Evolutionary conservation across 2,329 filamentous ascomycete genomes (phyloP).

Genomic region (Pestalotiopsis sp.): DNA sequence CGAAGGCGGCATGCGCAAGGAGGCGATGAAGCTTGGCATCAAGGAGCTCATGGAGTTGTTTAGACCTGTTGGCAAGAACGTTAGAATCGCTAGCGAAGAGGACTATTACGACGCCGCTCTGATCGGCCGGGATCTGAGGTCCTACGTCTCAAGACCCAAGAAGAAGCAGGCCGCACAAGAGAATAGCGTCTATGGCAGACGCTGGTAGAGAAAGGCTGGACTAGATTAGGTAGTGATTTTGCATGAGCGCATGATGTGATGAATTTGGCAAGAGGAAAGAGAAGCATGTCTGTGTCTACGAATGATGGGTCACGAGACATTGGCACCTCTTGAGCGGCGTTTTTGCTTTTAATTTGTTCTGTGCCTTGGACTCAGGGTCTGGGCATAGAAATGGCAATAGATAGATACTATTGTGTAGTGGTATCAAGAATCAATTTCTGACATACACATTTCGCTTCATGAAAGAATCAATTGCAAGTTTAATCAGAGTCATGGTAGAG

Average conservation of each 20-base stretch:
- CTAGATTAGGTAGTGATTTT: neutral
- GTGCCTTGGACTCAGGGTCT: no score
- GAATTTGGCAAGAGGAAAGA: neutral
- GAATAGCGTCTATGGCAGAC: slow-evolving; percentile 42
- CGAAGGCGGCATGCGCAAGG: slow-evolving; percentile 74
- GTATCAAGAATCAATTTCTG: no score
- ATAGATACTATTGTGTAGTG: no score
- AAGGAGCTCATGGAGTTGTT: slow-evolving; percentile 94
- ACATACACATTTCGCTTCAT: no score
- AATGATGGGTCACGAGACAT: no score
- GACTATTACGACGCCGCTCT: neutral
- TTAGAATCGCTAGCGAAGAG: neutral
- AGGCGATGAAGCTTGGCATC: slow-evolving; percentile 81
- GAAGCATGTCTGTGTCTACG: no score
- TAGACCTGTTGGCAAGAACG: slow-evolving; percentile 60
- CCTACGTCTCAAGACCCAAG: neutral
- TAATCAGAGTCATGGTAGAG: no score
- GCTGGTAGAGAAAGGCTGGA: slow-evolving; percentile 35
- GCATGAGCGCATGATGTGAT: neutral
- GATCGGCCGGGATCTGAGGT: slow-evolving; percentile 19
- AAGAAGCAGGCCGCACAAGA: slow-evolving; percentile 32
- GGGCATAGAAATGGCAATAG: no score
- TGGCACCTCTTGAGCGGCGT: no score
- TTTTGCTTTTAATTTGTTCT: no score
- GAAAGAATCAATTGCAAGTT: no score